These are phyloP conservation scores for Camelina neglecta DNA, from an alignment of 345 rosid species.

Conservation along the genomic window DNA sequence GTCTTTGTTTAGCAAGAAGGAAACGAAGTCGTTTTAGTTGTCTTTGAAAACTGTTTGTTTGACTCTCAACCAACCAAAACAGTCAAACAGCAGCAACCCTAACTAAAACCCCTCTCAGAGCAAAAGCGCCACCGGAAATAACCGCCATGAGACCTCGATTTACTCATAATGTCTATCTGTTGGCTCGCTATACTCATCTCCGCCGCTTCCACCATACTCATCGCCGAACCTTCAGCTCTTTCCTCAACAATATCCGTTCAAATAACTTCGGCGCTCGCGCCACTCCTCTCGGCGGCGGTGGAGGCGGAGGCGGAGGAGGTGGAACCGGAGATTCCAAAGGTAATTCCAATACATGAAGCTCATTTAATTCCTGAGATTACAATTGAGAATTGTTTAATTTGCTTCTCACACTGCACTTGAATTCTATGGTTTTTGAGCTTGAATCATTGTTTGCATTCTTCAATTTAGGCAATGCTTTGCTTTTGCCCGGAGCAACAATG, in stretches of 20 bases:
- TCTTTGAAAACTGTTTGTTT: slow-evolving; percentile 37
- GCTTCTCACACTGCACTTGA: neutral
- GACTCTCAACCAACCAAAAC: neutral
- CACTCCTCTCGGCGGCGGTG: slow-evolving; percentile 52
- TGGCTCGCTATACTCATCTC: slow-evolving; percentile 39
- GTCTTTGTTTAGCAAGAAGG: neutral
- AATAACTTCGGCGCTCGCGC: slow-evolving; percentile 50
- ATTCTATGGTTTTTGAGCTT: slow-evolving; percentile 27
- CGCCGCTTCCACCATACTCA: slow-evolving; percentile 42
- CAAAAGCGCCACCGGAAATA: slow-evolving; percentile 4
- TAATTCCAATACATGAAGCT: slow-evolving; percentile 18
- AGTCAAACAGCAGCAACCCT: slow-evolving; percentile 9
- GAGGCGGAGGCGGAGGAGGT: slow-evolving; percentile 45
- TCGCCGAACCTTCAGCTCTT: slow-evolving; percentile 57
- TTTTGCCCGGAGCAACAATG: slow-evolving; percentile 87
- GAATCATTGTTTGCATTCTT: neutral
- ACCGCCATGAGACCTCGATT: slow-evolving; percentile 54
- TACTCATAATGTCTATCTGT: slow-evolving; percentile 43
- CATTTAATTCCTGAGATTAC: slow-evolving; percentile 7
- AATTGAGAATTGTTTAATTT: neutral
- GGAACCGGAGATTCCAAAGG: slow-evolving; percentile 60
- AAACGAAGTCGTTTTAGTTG: slow-evolving; percentile 7
- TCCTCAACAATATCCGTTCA: slow-evolving; percentile 53
- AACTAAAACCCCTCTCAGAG: slow-evolving; percentile 21
- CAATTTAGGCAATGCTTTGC: slow-evolving; percentile 63